Evolutionary conservation across 2,329 filamentous ascomycete genomes (phyloP), one percentile per base, ranked within the genome.

Genomic region (Beauveria sp.): DNA sequence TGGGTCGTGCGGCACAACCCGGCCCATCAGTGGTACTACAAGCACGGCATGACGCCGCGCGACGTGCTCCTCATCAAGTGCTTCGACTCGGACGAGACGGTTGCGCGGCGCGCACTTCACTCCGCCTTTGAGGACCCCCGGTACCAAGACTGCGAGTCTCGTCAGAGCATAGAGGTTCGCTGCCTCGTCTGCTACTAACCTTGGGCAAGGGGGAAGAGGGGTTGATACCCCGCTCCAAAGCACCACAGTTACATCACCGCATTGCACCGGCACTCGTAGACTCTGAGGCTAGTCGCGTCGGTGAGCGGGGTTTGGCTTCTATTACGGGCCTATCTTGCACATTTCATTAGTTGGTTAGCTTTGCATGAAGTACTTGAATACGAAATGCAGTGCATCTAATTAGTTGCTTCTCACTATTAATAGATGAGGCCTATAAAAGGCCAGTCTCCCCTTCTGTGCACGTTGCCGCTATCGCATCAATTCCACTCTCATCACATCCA

Each of bases 121-220:
- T 77, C 76, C 12, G 79, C 81, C 2, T 84, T 86, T 73, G 72
- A 73, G 16, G 77, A 84, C 68, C 72, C 76, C 9, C 55, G 41
- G 79, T 68, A 88, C 0, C 76, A 77, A 55, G 83, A 80, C 14
- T 84, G 81, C 26, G 79, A 80, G 57, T 79, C 79, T 9, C 67
- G 85, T 64, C 80, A 88, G 74, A 86, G 83, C 67, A 87, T 88
- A 63, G 85, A 88, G 73, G 84, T 87, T 1, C 74, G 85, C 65
- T 84, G 82, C 62, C 71, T 87, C 68, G 80, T 87, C 0, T 86
- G 86, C 66, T 85, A 86, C 65, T 80, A 83, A 53, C 64, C 16
- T 16, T 9, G 8, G 22, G 2, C n/a, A 34, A n/a, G 16, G 26
- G 14, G 43, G 18, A n/a, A 12, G 28, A 34, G 24, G 22, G 28